Conservation (phyloP, 148 eudicot species). For the Cornus controversa region DNA sequence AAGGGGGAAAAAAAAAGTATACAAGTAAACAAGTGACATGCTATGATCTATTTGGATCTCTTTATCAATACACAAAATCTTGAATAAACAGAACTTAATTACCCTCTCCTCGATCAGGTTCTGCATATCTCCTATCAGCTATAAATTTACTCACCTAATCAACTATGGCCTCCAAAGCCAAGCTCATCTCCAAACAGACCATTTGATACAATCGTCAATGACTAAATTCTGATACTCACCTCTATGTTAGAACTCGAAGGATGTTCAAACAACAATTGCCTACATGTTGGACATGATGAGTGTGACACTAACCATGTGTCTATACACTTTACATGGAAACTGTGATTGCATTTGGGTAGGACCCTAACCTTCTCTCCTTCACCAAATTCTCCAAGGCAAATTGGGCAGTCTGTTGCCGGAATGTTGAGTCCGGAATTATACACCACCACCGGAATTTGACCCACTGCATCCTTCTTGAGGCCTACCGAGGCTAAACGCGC, state of each 20-base stretch:
- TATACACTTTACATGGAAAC: conserved; percentile 22
- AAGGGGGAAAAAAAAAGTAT: too few relatives aligned
- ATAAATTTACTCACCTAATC: too few relatives aligned
- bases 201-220: neutral
- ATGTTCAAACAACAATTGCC: conserved; percentile 16
- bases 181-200: too few relatives aligned
- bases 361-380: conserved; percentile 24
- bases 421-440: neutral
- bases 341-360: conserved; percentile 24
- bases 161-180: too few relatives aligned
- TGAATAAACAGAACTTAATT: too few relatives aligned
- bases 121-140: too few relatives aligned
- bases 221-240: neutral
- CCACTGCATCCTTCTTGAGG: conserved; percentile 11
- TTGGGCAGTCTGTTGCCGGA: conserved; percentile 23
- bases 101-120: too few relatives aligned
- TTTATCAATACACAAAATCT: too few relatives aligned
- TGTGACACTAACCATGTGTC: conserved; percentile 23
- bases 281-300: conserved; percentile 27
- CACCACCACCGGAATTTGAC: conserved; percentile 18
- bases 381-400: conserved; percentile 23
- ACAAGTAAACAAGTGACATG: too few relatives aligned
- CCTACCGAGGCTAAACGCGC: neutral
- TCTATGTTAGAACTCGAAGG: neutral
- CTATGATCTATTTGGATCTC: too few relatives aligned